Percentiles rank a stretch among this genome's conserved stretches.
Evolutionary conservation across 306 rosid genomes (phyloP).

Genomic region (Casuarina cunninghamiana): DNA sequence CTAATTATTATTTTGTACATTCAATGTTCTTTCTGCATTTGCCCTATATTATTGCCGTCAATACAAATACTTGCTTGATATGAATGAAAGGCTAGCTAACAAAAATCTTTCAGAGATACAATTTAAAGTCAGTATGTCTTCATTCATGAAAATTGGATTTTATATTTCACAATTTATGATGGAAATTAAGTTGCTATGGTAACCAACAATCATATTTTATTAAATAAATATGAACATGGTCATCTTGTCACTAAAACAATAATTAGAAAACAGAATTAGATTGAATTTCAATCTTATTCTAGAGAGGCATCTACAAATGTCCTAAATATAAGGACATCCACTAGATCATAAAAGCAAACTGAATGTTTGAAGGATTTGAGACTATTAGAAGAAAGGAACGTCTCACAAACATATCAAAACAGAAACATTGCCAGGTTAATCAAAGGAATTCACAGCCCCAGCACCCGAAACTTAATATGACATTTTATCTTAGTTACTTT

Average conservation of each 20-base stretch:
- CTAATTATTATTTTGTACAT: neutral
- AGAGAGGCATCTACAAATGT: neutral
- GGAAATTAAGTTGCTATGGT: neutral
- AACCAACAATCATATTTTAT: neutral
- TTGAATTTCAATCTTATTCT: neutral
- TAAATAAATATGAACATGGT: no score
- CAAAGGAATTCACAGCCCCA: neutral
- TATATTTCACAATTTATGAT: neutral
- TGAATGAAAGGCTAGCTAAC: neutral
- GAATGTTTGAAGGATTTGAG: neutral
- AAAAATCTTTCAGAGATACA: neutral
- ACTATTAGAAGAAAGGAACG: neutral
- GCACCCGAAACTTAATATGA: neutral
- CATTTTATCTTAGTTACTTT: neutral
- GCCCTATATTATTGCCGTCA: neutral
- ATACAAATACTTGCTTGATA: neutral
- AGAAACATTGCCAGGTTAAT: neutral
- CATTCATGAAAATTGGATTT: neutral
- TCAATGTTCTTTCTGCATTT: neutral
- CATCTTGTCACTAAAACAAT: neutral
- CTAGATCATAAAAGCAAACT: neutral
- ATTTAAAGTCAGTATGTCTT: neutral
- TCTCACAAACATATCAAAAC: slow-evolving; percentile 5
- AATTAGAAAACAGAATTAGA: neutral
- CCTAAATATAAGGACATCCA: neutral